Evolutionary conservation across 1,284 basidiomycete genomes (phyloP).

Genomic region (Marasmius fiardii): DNA sequence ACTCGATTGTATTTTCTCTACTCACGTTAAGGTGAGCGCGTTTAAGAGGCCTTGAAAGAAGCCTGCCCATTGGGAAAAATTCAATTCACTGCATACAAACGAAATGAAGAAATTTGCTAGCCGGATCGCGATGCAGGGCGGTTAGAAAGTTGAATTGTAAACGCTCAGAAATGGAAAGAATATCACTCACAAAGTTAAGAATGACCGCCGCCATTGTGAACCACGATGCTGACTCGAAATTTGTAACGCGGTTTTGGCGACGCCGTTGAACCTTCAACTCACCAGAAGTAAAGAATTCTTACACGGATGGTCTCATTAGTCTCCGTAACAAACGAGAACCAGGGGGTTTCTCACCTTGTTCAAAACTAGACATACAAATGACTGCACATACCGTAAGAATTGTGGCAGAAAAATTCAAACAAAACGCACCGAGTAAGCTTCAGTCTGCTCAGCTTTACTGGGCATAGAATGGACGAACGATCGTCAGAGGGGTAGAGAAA

Average conservation of each 20-base stretch:
- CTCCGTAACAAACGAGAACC: background rate
- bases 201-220: slow-evolving; percentile 26
- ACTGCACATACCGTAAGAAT: slow-evolving; percentile 22
- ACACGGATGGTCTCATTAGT: background rate
- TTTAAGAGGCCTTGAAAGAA: slow-evolving; percentile 25
- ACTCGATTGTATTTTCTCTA: too few species aligned
- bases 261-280: background rate
- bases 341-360: slow-evolving; percentile 17
- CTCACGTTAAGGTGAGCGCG: slow-evolving; percentile 28
- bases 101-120: too few species aligned
- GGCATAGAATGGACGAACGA: too few species aligned
- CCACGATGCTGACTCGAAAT: slow-evolving; percentile 18
- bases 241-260: background rate
- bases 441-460: background rate
- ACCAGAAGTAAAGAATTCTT: slow-evolving; percentile 28
- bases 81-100: too few species aligned
- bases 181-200: slow-evolving; percentile 24
- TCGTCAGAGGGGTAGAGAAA: too few species aligned
- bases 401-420: slow-evolving; percentile 24
- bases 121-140: background rate
- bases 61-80: slow-evolving; percentile 19
- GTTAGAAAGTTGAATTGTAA: background rate
- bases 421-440: slow-evolving; percentile 12
- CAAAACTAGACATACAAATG: slow-evolving; percentile 10
- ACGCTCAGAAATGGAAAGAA: too few species aligned